A percentile compares a stretch with the other conserved stretches of the same genome.
Conservation (phyloP, 305 asterid genomes). For the Plantago lanceolata region DNA sequence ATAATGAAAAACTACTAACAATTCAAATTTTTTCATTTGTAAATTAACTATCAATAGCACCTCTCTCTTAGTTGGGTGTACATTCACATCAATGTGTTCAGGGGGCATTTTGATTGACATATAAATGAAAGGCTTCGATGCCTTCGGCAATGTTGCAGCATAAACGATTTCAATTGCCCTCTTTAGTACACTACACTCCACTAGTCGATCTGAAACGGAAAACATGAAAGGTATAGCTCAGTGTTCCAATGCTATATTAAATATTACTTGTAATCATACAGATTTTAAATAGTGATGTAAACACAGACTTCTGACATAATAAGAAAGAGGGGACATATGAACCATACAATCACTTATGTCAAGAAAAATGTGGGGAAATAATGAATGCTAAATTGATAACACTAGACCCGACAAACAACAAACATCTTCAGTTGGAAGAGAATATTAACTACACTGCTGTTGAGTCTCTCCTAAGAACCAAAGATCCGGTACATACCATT, state of each 20-base stretch:
- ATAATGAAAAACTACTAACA: conserved; percentile 16
- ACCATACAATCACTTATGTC: too few relatives aligned
- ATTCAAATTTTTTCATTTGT: conserved; percentile 15
- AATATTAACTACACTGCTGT: too few relatives aligned
- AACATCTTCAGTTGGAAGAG: too few relatives aligned
- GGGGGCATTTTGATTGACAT: conserved; percentile 84
- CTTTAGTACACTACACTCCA: conserved; percentile 83
- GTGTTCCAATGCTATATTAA: too few relatives aligned
- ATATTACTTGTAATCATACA: too few relatives aligned
- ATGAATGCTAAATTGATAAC: too few relatives aligned
- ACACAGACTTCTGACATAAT: too few relatives aligned
- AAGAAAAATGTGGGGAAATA: too few relatives aligned
- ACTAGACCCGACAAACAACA: too few relatives aligned
- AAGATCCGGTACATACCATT: conserved; percentile 79
- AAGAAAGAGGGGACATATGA: too few relatives aligned
- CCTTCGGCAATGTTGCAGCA: conserved; percentile 94
- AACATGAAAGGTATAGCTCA: conserved; percentile 16
- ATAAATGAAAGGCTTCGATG: conserved; percentile 87
- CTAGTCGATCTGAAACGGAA: conserved; percentile 74
- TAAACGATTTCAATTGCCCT: conserved; percentile 92
- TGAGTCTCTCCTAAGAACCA: too few relatives aligned
- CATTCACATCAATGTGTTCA: conserved; percentile 90
- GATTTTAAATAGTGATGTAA: too few relatives aligned
- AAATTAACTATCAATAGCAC: conserved; percentile 34
- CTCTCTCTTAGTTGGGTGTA: conserved; percentile 98